Percentiles rank a stretch among this genome's conserved stretches.
Conservation (phyloP, 75 land plant species). For the Isoetes taiwanensis region DNA sequence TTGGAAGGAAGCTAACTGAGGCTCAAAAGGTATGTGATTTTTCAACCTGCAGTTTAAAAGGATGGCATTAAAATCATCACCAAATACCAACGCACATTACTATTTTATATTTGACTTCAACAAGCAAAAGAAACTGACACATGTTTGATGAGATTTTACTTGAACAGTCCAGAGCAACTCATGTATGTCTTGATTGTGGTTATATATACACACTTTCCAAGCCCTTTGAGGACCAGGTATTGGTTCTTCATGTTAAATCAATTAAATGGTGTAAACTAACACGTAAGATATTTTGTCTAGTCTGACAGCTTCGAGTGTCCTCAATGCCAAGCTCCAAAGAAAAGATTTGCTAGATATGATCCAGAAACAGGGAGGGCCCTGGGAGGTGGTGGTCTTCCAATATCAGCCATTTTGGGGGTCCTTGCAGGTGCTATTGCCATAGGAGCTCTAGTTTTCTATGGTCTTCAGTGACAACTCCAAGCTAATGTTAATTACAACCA, state of each 20-base stretch:
- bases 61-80: not conserved
- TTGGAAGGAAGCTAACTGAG: slow-evolving; percentile 78
- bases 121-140: not conserved
- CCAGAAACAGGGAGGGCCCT: slow-evolving; percentile 68
- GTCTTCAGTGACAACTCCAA: no score
- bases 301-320: slow-evolving; percentile 73
- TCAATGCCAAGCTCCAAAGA: slow-evolving; percentile 94
- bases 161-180: slow-evolving; percentile 80
- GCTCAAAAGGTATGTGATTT: slow-evolving; percentile 64
- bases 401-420: slow-evolving; percentile 71
- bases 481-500: no score
- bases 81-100: not conserved
- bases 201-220: slow-evolving; percentile 71
- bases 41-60: not conserved
- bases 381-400: slow-evolving; percentile 70
- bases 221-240: slow-evolving; percentile 92
- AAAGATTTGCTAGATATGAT: slow-evolving; percentile 88
- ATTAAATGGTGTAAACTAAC: not conserved
- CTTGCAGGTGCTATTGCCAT: slow-evolving; percentile 55
- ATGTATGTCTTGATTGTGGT: slow-evolving; percentile 96
- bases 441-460: slow-evolving; percentile 76
- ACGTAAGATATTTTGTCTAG: slow-evolving; percentile 18
- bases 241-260: not conserved
- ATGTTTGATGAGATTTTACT: not conserved
- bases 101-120: not conserved